A percentile compares a stretch with the other conserved stretches of the same genome.
These are phyloP conservation scores for Penicillium arizonense DNA, from an alignment of 495 filamentous ascomycete species.

Conservation along the genomic window DNA sequence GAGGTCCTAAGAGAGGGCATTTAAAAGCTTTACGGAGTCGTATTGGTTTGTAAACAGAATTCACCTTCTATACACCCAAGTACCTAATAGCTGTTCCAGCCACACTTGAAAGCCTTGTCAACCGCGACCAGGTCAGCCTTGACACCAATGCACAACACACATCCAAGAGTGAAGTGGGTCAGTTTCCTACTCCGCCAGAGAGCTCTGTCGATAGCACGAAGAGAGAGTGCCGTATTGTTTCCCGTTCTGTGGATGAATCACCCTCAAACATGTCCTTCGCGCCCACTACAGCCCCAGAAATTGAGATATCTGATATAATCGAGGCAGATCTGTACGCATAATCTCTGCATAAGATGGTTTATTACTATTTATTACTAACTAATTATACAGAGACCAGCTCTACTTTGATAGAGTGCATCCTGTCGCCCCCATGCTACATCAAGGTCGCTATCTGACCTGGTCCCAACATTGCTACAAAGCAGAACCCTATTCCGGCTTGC, in stretches of 20 bases:
- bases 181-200: neutral
- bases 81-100: neutral
- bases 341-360: neutral
- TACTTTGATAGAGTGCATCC: conserved; percentile 60
- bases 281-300: neutral
- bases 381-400: conserved; percentile 48
- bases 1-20: conserved; percentile 18
- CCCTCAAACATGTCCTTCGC: neutral
- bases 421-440: conserved; percentile 52
- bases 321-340: conserved; percentile 4
- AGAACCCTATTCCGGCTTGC: conserved; percentile 40
- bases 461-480: conserved; percentile 23
- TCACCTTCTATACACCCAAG: neutral
- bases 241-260: neutral
- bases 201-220: neutral
- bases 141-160: neutral
- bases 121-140: neutral
- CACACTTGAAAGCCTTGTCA: conserved; percentile 9
- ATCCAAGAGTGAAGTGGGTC: neutral
- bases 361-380: conserved; percentile 12
- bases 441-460: conserved; percentile 43
- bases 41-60: conserved; percentile 7
- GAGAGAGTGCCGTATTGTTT: neutral
- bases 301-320: conserved; percentile 1
- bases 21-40: conserved; percentile 13